Percentiles rank a stretch among this genome's conserved stretches.
These are phyloP conservation scores for Phytophthora ramorum DNA, from an alignment of 352 stramenopile genomes.

Conservation along the genomic window DNA sequence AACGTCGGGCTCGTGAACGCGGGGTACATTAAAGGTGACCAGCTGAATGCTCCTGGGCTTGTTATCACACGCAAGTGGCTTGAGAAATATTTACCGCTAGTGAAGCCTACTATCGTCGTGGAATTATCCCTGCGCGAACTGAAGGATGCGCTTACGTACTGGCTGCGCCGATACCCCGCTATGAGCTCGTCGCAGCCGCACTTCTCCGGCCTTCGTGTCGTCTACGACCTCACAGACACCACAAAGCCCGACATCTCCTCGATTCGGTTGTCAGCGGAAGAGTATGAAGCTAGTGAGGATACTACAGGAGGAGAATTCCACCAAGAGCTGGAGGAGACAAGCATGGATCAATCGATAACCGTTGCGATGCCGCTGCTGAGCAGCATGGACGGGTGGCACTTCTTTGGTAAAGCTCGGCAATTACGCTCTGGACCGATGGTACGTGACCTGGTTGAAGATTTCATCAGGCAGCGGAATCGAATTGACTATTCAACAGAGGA, in stretches of 20 bases:
- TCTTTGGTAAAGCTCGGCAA: slow-evolving; percentile 33
- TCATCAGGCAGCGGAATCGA: slow-evolving; percentile 24
- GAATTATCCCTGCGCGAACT: slow-evolving; percentile 56
- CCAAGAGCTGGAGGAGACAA: slow-evolving; percentile 10
- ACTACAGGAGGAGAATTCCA: neutral
- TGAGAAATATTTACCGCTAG: slow-evolving; percentile 72
- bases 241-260: slow-evolving; percentile 35
- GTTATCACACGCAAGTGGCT: slow-evolving; percentile 69
- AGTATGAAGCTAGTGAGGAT: slow-evolving; percentile 12
- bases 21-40: slow-evolving; percentile 84
- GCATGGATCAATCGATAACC: slow-evolving; percentile 27
- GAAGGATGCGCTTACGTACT: slow-evolving; percentile 59
- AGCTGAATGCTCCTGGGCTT: slow-evolving; percentile 54
- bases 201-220: slow-evolving; percentile 59
- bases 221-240: slow-evolving; percentile 39
- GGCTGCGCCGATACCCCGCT: slow-evolving; percentile 63
- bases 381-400: slow-evolving; percentile 41
- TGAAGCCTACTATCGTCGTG: slow-evolving; percentile 60
- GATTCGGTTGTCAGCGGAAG: slow-evolving; percentile 35
- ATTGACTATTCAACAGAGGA: slow-evolving; percentile 36
- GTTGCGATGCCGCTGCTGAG: slow-evolving; percentile 39
- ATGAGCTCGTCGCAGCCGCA: slow-evolving; percentile 83
- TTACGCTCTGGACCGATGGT: slow-evolving; percentile 34
- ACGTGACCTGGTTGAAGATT: slow-evolving; percentile 40
- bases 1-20: slow-evolving; percentile 80